Base-by-base conservation (phyloP, 208 protist genomes). In the Leishmania turanica region DNA sequence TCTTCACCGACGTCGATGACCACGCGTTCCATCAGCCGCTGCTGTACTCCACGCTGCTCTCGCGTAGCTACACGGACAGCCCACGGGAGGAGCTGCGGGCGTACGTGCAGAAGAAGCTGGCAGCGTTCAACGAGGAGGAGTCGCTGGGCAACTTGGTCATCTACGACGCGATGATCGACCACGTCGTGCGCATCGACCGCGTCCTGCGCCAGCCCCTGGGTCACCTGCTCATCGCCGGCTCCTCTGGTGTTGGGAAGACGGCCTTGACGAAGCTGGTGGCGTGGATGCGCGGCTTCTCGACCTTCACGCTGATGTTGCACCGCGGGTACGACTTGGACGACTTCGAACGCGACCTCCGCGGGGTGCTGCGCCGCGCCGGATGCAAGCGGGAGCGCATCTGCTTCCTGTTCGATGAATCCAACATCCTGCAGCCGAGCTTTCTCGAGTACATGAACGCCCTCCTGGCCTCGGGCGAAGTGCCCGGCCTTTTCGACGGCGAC, bases 391-490 rank as follows among this genome's bases (percentile, higher is more conserved):
- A 99, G 90, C 98, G 97, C 76, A 99, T 99, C 72, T 99, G 98
- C 85, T 99, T 99, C 91, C 96, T 99, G 60, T 99, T 99, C 87
- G 99, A 99, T 89, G 99, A 99, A 87, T 98, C 94, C 31, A 99
- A 99, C 88, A 97, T 99, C 9, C 90, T 99, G 78, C 96, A 99
- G 83, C 92, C 99, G 34, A 96, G 93, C 75, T 99, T 99, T 90
- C 93, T 99, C 24, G 99, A 99, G 89, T 98, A 99, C 88, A 99
- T 99, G 96, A 99, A 99, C 87, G 99, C 99, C 24, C 90, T 99
- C 6, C 92, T 99, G 37, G 99, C 99, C n/a, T 98, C 94, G 45
- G 99, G 99, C 56, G 97, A 97, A 93, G 99, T 97, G 87, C 99
- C 99, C 2, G 99, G 99, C 34, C 93, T 99, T 7, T 99, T 99